Base-by-base conservation (phyloP, 257 asterid species). In the Fraxinus quadrangulata region DNA sequence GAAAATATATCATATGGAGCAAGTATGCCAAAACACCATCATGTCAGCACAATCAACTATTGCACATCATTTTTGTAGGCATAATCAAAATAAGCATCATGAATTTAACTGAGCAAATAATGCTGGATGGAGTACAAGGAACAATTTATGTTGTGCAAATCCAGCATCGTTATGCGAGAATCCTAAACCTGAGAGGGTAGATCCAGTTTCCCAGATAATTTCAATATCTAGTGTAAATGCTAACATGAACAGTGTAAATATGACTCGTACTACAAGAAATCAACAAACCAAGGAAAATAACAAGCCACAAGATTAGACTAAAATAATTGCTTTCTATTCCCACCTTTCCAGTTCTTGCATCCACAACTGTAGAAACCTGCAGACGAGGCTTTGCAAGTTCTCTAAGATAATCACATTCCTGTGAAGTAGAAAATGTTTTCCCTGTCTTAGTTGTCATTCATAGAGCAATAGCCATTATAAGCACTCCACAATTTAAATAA, bases 401-500 rank as follows among this genome's bases (percentile, higher is more conserved):
- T 84, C 90, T 92, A 74, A 93, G 96, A 84, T 93, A 93, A 83
- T 91, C 96, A 47, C 98, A 93, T 81, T 93, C 98, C 97, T 93
- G 86, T 33, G 80, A 80, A 56, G 80, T 73, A 79, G 49, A 78
- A 51, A 84, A 49, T 76, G 66, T 75, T 37, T 26, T 61, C 54
- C 63, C 14, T 34, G 37, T 75, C 45, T 56, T 65, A 73, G 40
- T 67, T 33, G 71, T 68, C 67, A 73, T 66, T 39, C 77, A 79
- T 13, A 47, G 67, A 78, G 34, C 39, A 37, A 68, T 45, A 70
- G 39, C 56, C 70, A 66, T 66, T 39, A 54, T 42, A 77, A 69
- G 71, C n/a, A 47, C 67, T 72, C 49, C 24, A 49, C 54, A 75
- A 61, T 40, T 61, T 82, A 74, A 75, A 6, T 2, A 4, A 51